phyloP scores from a whole-genome alignment of 768 basidiomycete genomes.

The Scleroderma bovista region DNA sequence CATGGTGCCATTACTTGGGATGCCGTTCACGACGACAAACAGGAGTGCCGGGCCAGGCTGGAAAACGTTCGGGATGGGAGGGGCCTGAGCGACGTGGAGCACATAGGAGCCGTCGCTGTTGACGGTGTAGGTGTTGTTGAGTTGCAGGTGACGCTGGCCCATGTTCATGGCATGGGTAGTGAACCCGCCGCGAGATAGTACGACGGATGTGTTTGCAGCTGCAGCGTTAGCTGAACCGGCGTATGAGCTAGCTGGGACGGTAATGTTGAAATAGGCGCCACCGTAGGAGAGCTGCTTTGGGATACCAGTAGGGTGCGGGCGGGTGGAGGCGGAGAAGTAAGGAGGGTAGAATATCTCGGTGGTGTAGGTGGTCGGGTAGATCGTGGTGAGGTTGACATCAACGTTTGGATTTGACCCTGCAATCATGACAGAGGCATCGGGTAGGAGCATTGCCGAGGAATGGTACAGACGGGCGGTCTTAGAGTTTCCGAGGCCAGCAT shows the following conservation, averaged over 20 bases:
- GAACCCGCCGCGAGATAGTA: constrained; percentile 76
- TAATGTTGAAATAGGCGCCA: constrained; percentile 73
- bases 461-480: constrained; percentile 84
- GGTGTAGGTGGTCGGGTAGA: constrained; percentile 73
- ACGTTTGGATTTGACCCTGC: constrained; percentile 93
- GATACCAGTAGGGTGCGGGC: constrained; percentile 65
- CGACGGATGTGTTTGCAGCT: constrained; percentile 69
- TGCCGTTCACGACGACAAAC: constrained; percentile 78
- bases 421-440: constrained; percentile 80
- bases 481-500: constrained; percentile 53
- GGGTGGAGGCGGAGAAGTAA: constrained; percentile 67
- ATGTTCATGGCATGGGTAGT: constrained; percentile 86
- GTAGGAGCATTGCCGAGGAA: constrained; percentile 81
- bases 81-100: constrained; percentile 76
- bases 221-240: constrained; percentile 60
- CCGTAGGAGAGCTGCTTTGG: constrained; percentile 82
- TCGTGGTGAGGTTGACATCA: constrained; percentile 58
- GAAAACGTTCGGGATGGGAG: constrained; percentile 80
- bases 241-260: constrained; percentile 63
- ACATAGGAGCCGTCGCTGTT: constrained; percentile 71
- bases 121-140: constrained; percentile 82
- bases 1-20: constrained; percentile 75
- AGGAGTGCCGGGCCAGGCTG: constrained; percentile 84
- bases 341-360: constrained; percentile 89
- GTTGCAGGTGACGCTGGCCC: constrained; percentile 76